Evolutionary conservation across 2,329 filamentous ascomycete genomes (phyloP), one percentile per base, ranked within the genome.

Genomic region (Penicillium digitatum): DNA sequence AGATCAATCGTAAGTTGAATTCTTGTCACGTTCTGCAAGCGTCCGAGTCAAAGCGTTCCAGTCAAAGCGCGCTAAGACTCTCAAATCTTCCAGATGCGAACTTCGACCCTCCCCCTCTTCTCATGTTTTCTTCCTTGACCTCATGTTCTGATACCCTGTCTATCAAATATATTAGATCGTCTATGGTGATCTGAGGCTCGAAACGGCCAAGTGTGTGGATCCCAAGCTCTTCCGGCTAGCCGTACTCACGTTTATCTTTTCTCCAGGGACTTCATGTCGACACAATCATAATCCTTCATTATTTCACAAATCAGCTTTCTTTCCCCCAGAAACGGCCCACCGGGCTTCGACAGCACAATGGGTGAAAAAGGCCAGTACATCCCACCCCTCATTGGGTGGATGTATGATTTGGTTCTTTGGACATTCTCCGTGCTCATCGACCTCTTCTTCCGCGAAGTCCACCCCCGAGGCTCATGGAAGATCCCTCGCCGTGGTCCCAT

Each of bases 361-460:
- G 69, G 58, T 49, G 69, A 71, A 61, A 69, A 69, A 54, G 63
- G 68, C 61, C 63, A 67, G 37, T 72, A 70, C 44, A 74, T 76
- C 50, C 67, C 73, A 56, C 76, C 75, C 46, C 74, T 79, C 66
- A 71, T 78, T 55, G 74, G 73, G 64, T 80, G 78, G 78, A 59
- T 79, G 47, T 80, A 80, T 62, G 78, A 80, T 65, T 59, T 79
- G 26, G 70, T 78, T 44, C 66, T 81, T 35, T 81, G 79, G 79
- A 69, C 71, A 10, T 76, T 81, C 59, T 80, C 79, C 3, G 72
- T 97, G 61, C 81, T 97, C 49, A 86, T 95, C 62, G 94, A 99
- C 74, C 85, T 96, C 63, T 99, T 99, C 83, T 99, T 99, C 79
- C 87, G 94, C 64, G 94, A 99, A 76, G 90, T 99, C 16, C 92